Conservation (phyloP, 495 filamentous ascomycete species). For the Lophium mytilinum region DNA sequence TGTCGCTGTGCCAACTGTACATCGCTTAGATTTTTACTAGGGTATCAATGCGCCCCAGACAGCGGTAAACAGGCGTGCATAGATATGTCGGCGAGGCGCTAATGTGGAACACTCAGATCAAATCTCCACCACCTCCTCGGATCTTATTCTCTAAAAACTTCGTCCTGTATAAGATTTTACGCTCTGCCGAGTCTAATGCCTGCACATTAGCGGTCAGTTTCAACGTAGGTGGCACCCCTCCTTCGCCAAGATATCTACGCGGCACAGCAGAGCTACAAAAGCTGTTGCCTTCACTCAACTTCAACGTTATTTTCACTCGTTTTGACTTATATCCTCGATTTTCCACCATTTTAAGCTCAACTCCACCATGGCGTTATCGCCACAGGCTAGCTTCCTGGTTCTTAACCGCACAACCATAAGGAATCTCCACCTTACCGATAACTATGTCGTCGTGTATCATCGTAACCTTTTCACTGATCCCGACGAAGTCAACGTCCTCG, state of each 20-base stretch:
- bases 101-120: no score
- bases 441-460: background rate
- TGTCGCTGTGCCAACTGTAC: no score
- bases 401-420: background rate
- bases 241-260: background rate
- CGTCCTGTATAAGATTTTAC: no score
- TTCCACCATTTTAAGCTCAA: background rate
- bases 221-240: background rate
- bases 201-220: no score
- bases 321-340: background rate
- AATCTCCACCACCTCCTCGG: no score
- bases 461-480: background rate
- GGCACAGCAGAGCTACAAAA: background rate
- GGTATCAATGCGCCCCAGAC: no score
- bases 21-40: no score
- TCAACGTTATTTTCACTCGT: background rate
- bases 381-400: background rate
- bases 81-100: no score
- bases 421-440: background rate
- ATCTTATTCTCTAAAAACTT: no score
- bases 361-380: background rate
- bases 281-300: background rate
- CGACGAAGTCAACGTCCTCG: background rate
- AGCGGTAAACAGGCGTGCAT: no score
- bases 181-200: no score